Evolutionary conservation across 2,329 filamentous ascomycete species (phyloP).

Genomic region (Aspergillus arachidicola): DNA sequence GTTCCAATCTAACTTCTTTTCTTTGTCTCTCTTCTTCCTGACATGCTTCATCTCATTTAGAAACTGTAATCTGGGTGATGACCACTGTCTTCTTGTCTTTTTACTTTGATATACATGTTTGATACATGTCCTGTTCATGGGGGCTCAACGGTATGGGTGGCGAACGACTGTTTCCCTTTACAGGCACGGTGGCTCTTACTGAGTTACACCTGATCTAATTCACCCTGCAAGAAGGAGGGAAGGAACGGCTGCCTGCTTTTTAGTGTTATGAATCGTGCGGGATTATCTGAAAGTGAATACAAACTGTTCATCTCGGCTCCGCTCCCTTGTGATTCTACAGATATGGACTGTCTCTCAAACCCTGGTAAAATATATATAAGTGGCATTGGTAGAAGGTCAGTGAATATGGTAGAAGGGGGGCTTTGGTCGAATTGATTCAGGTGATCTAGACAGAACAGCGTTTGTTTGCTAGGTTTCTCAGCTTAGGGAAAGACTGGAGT

Average conservation of each 20-base stretch:
- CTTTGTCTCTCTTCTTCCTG: background rate
- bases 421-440: background rate
- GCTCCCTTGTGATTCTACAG: background rate
- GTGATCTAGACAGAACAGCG: background rate
- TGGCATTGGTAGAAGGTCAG: background rate
- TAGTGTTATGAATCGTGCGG: background rate
- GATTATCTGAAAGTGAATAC: background rate
- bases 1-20: conserved; percentile 18
- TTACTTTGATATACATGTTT: background rate
- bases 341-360: background rate
- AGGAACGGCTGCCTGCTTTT: background rate
- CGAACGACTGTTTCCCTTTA: background rate
- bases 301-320: background rate
- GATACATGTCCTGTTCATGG: background rate
- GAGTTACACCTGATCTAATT: background rate
- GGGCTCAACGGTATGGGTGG: background rate
- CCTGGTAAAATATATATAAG: no score
- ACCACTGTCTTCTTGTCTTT: background rate
- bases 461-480: background rate
- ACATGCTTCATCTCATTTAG: background rate
- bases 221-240: background rate
- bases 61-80: background rate
- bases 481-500: background rate
- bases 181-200: background rate
- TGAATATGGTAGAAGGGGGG: background rate